Conservation (phyloP, 768 basidiomycete species). For the Suillus americanus region DNA sequence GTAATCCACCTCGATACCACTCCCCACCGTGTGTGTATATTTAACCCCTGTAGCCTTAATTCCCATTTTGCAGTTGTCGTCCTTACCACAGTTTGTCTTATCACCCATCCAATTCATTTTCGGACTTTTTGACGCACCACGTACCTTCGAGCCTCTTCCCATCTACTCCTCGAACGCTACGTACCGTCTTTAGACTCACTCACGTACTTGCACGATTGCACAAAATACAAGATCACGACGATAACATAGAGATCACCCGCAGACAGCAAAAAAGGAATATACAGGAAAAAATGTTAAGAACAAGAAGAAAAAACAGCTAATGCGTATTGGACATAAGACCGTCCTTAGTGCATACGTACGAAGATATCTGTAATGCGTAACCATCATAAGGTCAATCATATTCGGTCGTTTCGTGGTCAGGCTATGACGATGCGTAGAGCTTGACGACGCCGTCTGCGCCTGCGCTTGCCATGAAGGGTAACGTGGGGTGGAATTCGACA, state of each 20-base stretch:
- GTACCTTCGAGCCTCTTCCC: slow-evolving; percentile 3
- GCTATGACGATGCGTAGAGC: slow-evolving; percentile 83
- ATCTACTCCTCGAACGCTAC: neutral
- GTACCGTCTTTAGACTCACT: neutral
- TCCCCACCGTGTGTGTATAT: slow-evolving; percentile 30
- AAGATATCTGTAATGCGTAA: slow-evolving; percentile 18
- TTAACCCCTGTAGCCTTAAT: slow-evolving; percentile 40
- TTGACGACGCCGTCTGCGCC: slow-evolving; percentile 96
- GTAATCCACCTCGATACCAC: slow-evolving; percentile 19
- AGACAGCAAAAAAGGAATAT: slow-evolving; percentile 8
- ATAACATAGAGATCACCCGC: neutral
- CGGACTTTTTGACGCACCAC: neutral
- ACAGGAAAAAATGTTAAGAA: slow-evolving; percentile 8
- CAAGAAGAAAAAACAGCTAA: slow-evolving; percentile 9
- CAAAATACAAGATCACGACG: slow-evolving; percentile 2
- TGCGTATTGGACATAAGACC: slow-evolving; percentile 21
- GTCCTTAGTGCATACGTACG: slow-evolving; percentile 25
- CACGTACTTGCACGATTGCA: neutral
- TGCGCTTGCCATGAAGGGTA: slow-evolving; percentile 88
- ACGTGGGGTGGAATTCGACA: slow-evolving; percentile 78
- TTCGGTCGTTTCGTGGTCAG: slow-evolving; percentile 1
- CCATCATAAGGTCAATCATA: slow-evolving; percentile 7
- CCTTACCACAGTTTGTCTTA: slow-evolving; percentile 4
- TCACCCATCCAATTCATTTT: neutral
- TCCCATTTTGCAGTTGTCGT: slow-evolving; percentile 3